Evolutionary conservation across 176 grass and related monocot genomes (phyloP).

Genomic region (Aegilops longissima): DNA sequence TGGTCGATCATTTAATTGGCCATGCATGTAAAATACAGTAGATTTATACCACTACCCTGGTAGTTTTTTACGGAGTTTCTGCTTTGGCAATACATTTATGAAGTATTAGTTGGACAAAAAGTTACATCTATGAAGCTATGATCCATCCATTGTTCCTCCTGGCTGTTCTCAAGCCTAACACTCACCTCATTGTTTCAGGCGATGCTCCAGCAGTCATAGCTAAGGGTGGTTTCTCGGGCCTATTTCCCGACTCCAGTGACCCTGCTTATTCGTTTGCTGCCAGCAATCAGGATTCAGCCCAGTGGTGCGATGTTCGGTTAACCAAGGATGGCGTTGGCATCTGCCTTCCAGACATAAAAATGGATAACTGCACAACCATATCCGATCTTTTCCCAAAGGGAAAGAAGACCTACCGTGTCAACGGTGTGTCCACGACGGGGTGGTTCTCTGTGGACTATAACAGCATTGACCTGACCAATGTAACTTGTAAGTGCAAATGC

Average conservation of each 20-base stretch:
- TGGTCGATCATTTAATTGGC: neutral
- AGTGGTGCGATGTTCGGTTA: constrained; percentile 72
- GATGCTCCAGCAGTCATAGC: constrained; percentile 57
- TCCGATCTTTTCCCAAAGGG: constrained; percentile 9
- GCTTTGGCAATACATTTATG: neutral
- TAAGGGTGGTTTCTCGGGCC: constrained; percentile 84
- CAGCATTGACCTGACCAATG: neutral
- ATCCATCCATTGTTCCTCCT: neutral
- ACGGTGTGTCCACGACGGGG: constrained; percentile 47
- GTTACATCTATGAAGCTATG: neutral
- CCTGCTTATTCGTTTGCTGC: constrained; percentile 29
- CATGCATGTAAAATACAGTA: neutral
- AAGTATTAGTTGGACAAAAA: neutral
- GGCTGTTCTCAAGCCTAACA: constrained; percentile 1
- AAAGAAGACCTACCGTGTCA: constrained; percentile 53
- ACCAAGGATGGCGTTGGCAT: constrained; percentile 63
- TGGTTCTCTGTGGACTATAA: constrained; percentile 80
- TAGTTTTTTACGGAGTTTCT: neutral
- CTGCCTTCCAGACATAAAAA: constrained; percentile 59
- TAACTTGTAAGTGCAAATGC: constrained; percentile 48
- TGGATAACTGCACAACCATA: constrained; percentile 67
- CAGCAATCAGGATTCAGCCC: constrained; percentile 13
- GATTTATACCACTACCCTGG: neutral
- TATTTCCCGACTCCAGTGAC: constrained; percentile 78
- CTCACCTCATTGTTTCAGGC: constrained; percentile 52